phyloP scores from a whole-genome alignment of 1,139 yeast genomes.

The Taphrina betulina region DNA sequence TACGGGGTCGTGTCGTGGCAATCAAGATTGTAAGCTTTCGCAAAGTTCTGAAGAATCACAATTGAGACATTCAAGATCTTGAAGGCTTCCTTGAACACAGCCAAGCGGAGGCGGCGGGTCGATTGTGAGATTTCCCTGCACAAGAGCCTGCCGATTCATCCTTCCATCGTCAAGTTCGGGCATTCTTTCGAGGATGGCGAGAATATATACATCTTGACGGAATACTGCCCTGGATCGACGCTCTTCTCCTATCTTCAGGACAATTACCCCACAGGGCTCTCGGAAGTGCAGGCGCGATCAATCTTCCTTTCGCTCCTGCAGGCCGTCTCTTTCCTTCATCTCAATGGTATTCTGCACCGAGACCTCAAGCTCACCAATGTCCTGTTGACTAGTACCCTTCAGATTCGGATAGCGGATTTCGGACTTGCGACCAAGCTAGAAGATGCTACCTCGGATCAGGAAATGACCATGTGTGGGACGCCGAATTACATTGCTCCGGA shows the following conservation, averaged over 20 bases:
- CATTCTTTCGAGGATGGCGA: constrained; percentile 95
- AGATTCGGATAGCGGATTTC: constrained; percentile 33
- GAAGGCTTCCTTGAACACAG: constrained; percentile 26
- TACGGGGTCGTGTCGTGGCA: constrained; percentile 21
- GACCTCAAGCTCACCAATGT: constrained; percentile 77
- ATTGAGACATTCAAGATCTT: constrained; percentile 22
- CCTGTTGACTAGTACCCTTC: constrained; percentile 34
- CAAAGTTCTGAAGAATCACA: not conserved
- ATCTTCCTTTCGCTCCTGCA: constrained; percentile 66
- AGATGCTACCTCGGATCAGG: constrained; percentile 37
- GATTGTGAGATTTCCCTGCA: constrained; percentile 30
- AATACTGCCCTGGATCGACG: constrained; percentile 83
- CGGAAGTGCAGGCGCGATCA: constrained; percentile 45
- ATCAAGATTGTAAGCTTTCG: constrained; percentile 25
- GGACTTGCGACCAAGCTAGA: constrained; percentile 31
- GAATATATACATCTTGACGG: constrained; percentile 87
- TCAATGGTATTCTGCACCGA: constrained; percentile 68
- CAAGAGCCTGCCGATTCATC: constrained; percentile 49
- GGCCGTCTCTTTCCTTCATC: constrained; percentile 75
- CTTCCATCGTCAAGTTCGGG: constrained; percentile 83
- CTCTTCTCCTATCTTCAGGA: constrained; percentile 43
- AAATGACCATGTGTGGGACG: constrained; percentile 42
- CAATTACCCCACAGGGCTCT: constrained; percentile 25
- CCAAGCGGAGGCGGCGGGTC: constrained; percentile 29
- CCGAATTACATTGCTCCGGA: constrained; percentile 50